Conservation (phyloP, 345 rosid species). For the Garcia nutans region DNA sequence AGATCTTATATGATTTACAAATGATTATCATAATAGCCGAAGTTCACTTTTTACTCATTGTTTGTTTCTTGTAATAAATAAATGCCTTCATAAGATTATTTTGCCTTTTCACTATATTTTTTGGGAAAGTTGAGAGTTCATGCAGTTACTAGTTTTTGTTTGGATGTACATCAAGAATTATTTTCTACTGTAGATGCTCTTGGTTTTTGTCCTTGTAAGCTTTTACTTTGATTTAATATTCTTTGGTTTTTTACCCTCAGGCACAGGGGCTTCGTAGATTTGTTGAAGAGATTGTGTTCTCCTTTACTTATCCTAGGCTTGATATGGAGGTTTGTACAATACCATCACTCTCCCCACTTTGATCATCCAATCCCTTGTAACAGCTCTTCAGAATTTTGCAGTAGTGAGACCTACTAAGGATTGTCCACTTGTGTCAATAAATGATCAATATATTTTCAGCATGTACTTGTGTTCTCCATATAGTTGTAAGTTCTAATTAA, state of each 20-base stretch:
- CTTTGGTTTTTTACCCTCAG: slow-evolving; percentile 31
- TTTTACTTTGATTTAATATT: neutral
- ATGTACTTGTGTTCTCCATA: neutral
- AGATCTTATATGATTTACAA: neutral
- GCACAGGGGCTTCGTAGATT: slow-evolving; percentile 68
- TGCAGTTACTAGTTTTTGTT: neutral
- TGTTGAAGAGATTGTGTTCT: slow-evolving; percentile 81
- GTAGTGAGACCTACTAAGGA: neutral
- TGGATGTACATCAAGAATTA: neutral
- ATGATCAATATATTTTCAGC: neutral
- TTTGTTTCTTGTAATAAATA: neutral
- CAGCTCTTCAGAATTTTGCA: neutral
- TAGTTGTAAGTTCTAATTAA: neutral
- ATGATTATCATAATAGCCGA: neutral
- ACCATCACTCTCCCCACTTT: neutral
- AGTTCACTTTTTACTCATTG: neutral
- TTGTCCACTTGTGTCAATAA: neutral
- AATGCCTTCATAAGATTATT: neutral
- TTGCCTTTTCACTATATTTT: neutral
- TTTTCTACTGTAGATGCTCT: neutral
- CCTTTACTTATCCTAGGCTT: slow-evolving; percentile 84
- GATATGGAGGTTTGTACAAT: slow-evolving; percentile 77
- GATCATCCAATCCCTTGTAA: neutral
- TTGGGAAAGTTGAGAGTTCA: neutral
- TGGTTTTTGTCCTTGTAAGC: slow-evolving; percentile 15